Percentiles rank a stretch among this genome's conserved stretches.
Evolutionary conservation across 1,284 basidiomycete species (phyloP).

Genomic region (Moesziomyces sp.): DNA sequence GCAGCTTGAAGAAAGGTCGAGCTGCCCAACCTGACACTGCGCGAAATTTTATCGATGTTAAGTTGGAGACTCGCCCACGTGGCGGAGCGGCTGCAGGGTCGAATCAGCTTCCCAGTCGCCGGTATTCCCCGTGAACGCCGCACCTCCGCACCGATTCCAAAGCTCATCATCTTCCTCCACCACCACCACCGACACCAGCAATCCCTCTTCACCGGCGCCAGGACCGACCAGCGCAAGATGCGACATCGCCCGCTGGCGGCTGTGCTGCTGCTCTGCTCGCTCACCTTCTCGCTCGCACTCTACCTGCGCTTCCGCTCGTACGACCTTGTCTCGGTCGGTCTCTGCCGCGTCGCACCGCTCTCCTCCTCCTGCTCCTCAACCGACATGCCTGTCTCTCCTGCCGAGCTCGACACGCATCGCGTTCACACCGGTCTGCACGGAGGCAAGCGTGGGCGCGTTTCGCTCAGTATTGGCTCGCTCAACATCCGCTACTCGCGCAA

Average conservation of each 20-base stretch:
- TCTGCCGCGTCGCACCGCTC: conserved; percentile 19
- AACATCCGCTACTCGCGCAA: conserved; percentile 48
- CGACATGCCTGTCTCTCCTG: conserved; percentile 2
- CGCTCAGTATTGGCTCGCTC: conserved; percentile 37
- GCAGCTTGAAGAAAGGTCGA: background rate
- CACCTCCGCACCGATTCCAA: no score
- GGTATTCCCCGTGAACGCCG: background rate
- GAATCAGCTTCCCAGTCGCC: background rate
- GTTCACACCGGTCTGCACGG: background rate
- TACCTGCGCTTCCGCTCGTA: conserved; percentile 30
- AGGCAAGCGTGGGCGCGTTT: conserved; percentile 7
- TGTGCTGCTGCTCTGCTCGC: conserved; percentile 11
- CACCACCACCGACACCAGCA: background rate
- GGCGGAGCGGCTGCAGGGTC: background rate
- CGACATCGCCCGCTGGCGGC: conserved; percentile 14
- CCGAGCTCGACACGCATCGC: conserved; percentile 8
- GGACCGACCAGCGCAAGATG: conserved; percentile 4
- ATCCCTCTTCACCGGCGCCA: background rate
- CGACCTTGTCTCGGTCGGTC: conserved; percentile 36
- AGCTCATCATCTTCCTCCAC: no score
- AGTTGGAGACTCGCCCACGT: background rate
- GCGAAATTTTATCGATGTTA: background rate
- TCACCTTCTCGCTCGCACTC: conserved; percentile 18
- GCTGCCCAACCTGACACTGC: background rate
- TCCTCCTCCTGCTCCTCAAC: conserved; percentile 14